These are phyloP conservation scores for Combretum micranthum DNA, from an alignment of 345 rosid genomes.

Conservation along the genomic window DNA sequence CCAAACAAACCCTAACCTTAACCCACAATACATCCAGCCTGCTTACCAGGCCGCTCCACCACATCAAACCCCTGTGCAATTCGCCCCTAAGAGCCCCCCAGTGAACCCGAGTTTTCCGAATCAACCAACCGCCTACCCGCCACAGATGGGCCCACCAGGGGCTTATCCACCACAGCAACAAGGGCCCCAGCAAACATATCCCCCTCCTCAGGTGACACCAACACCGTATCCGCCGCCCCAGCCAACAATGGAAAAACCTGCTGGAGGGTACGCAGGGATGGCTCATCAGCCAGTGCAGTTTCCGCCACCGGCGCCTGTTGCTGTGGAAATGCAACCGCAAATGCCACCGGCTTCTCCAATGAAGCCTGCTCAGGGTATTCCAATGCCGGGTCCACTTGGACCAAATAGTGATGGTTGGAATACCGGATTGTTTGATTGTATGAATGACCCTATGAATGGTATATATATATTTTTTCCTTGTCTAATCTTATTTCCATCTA, in stretches of 20 bases:
- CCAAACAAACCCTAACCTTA: background rate
- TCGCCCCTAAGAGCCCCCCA: constrained; percentile 6
- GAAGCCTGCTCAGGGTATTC: constrained; percentile 12
- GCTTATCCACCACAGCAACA: constrained; percentile 6
- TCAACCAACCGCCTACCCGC: no score
- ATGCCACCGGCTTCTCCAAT: background rate
- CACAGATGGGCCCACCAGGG: background rate
- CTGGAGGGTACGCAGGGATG: constrained; percentile 1
- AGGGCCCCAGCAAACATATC: constrained; percentile 4
- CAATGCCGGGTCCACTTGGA: constrained; percentile 5
- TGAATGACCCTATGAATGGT: constrained; percentile 66
- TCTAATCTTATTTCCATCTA: no score
- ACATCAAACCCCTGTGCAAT: background rate
- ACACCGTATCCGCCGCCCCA: constrained; percentile 4
- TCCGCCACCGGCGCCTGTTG: constrained; percentile 9
- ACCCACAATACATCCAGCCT: background rate
- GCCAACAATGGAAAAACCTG: background rate
- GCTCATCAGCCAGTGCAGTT: constrained; percentile 8
- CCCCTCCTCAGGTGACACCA: background rate
- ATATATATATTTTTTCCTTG: background rate
- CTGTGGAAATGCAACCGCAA: constrained; percentile 1
- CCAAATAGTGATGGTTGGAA: constrained; percentile 32
- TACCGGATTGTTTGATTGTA: constrained; percentile 51
- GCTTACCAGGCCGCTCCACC: background rate
- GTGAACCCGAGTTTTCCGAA: constrained; percentile 1